Conservation (phyloP, 2,329 filamentous ascomycete genomes). For the Colletotrichum phormii region DNA sequence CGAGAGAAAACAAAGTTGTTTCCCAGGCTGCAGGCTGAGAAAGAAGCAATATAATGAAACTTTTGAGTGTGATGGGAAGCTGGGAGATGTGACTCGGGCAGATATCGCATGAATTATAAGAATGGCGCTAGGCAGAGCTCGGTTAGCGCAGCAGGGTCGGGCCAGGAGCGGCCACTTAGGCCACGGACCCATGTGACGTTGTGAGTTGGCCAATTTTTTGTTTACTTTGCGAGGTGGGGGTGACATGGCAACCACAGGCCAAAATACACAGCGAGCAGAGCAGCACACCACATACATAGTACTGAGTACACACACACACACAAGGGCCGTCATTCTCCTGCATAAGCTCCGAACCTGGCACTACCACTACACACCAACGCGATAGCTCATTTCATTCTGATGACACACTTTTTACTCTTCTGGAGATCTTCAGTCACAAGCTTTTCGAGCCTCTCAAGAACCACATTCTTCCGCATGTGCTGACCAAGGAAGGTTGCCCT, state of each 20-base stretch:
- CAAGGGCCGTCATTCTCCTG: slow-evolving; percentile 30
- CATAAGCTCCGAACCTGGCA: slow-evolving; percentile 28
- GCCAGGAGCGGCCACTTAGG: neutral
- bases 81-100: slow-evolving; percentile 24
- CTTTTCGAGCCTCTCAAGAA: neutral
- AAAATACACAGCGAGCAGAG: slow-evolving; percentile 17
- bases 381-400: neutral
- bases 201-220: slow-evolving; percentile 36
- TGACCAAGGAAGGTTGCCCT: neutral
- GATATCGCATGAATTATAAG: slow-evolving; percentile 26
- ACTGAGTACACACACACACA: slow-evolving; percentile 5
- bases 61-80: slow-evolving; percentile 12
- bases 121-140: slow-evolving; percentile 14
- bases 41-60: slow-evolving; percentile 19
- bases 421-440: slow-evolving; percentile 14
- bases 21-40: slow-evolving; percentile 24
- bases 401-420: slow-evolving; percentile 9
- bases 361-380: neutral
- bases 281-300: slow-evolving; percentile 10
- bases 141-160: slow-evolving; percentile 26
- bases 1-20: neutral
- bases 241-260: slow-evolving; percentile 36
- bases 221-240: slow-evolving; percentile 38
- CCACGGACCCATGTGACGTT: slow-evolving; percentile 16
- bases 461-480: slow-evolving; percentile 15